Conservation (phyloP, 345 rosid species). For the Linum tenue region DNA sequence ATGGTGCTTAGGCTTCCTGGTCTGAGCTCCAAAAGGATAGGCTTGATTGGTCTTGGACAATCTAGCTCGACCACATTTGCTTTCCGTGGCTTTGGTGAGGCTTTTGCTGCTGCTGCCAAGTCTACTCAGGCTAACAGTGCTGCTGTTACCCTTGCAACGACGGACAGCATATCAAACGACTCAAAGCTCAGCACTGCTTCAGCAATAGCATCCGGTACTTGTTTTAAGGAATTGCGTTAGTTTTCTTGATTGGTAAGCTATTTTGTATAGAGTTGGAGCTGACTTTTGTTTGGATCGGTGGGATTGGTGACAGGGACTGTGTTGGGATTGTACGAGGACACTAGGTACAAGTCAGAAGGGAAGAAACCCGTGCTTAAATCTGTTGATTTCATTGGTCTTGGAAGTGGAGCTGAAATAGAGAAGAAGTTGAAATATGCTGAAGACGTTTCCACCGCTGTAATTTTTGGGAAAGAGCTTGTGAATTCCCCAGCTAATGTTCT, state of each 20-base stretch:
- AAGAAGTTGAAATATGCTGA: conserved; percentile 84
- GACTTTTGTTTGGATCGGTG: conserved; percentile 6
- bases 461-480: conserved; percentile 74
- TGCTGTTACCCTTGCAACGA: conserved; percentile 58
- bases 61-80: conserved; percentile 38
- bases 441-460: conserved; percentile 59
- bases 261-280: background rate
- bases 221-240: background rate
- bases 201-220: conserved; percentile 71
- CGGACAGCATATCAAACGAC: conserved; percentile 44
- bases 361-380: conserved; percentile 58
- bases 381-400: conserved; percentile 79
- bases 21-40: conserved; percentile 67
- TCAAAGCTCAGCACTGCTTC: conserved; percentile 56
- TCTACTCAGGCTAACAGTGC: conserved; percentile 53
- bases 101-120: conserved; percentile 63
- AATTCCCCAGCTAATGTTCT: conserved; percentile 96
- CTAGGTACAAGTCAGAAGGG: conserved; percentile 68
- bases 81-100: conserved; percentile 58
- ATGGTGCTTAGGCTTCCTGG: conserved; percentile 70
- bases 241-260: background rate
- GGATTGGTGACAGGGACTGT: conserved; percentile 44
- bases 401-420: conserved; percentile 64
- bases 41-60: conserved; percentile 79
- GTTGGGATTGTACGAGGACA: conserved; percentile 68